Evolutionary conservation across 1,139 yeast genomes (phyloP).

Genomic region (Yamadazyma blattariae): DNA sequence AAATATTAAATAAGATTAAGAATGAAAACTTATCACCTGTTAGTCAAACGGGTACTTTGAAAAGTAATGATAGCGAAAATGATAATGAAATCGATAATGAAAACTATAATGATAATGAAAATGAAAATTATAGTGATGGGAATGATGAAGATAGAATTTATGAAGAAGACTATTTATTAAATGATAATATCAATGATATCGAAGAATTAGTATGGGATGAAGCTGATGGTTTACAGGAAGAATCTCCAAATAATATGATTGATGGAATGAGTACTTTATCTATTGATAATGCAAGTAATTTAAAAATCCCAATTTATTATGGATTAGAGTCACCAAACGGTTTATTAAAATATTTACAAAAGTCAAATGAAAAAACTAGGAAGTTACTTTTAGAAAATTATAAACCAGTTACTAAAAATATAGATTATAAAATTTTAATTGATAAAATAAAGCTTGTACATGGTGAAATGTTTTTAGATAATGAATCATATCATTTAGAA

Average conservation of each 20-base stretch:
- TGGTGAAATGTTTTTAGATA: slow-evolving; percentile 11
- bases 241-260: slow-evolving; percentile 5
- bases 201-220: slow-evolving; percentile 13
- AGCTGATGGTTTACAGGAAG: not conserved
- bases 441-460: not conserved
- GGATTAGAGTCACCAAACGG: slow-evolving; percentile 62
- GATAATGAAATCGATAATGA: not conserved
- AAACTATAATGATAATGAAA: slow-evolving; percentile 1
- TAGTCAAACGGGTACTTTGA: no score
- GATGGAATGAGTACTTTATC: slow-evolving; percentile 55
- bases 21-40: no score
- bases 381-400: slow-evolving; percentile 1
- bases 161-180: slow-evolving; percentile 16
- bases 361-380: slow-evolving; percentile 12
- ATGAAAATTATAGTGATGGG: no score
- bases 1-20: slow-evolving; percentile 9
- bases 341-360: slow-evolving; percentile 21
- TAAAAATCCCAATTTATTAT: slow-evolving; percentile 42
- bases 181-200: slow-evolving; percentile 16
- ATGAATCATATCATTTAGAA: slow-evolving; percentile 12
- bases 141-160: slow-evolving; percentile 2
- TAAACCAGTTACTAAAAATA: not conserved
- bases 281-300: slow-evolving; percentile 40
- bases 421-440: slow-evolving; percentile 11
- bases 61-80: slow-evolving; percentile 7